These are phyloP conservation scores for Hypoxylon sp. DNA, from an alignment of 2,329 filamentous ascomycete species.

Conservation along the genomic window DNA sequence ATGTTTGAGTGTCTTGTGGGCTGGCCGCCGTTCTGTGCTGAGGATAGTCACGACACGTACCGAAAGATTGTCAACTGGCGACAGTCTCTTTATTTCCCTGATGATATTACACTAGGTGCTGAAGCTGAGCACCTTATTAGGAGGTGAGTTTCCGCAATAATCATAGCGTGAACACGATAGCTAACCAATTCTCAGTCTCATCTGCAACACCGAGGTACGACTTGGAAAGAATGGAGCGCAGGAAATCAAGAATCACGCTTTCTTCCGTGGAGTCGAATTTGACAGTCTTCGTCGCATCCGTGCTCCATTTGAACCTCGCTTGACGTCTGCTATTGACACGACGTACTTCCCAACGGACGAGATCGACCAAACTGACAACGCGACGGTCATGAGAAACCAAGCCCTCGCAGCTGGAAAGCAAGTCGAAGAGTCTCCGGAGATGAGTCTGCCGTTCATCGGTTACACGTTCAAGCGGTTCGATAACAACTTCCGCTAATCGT, in stretches of 20 bases:
- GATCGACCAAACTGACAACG: conserved; percentile 95
- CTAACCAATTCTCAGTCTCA: conserved; percentile 67
- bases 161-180: no score
- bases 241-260: conserved; percentile 92
- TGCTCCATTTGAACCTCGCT: conserved; percentile 93
- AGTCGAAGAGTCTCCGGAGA: conserved; percentile 85
- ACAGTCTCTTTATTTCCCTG: conserved; percentile 93
- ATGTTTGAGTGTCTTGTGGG: conserved; percentile 99
- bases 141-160: conserved; percentile 67
- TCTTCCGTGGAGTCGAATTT: conserved; percentile 97
- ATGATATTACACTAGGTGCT: conserved; percentile 86
- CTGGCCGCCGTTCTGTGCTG: conserved; percentile 98
- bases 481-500: conserved; percentile 68
- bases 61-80: conserved; percentile 99
- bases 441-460: conserved; percentile 94
- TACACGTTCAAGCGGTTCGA: conserved; percentile 98
- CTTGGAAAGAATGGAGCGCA: conserved; percentile 86
- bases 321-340: conserved; percentile 93
- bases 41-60: conserved; percentile 97
- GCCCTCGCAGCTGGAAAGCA: conserved; percentile 73
- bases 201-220: conserved; percentile 93
- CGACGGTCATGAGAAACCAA: conserved; percentile 84
- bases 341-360: conserved; percentile 99
- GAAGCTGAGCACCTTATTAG: conserved; percentile 93
- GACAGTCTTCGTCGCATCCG: conserved; percentile 91